Conservation (phyloP, 441 rosid species). For the Mallotus repandus region DNA sequence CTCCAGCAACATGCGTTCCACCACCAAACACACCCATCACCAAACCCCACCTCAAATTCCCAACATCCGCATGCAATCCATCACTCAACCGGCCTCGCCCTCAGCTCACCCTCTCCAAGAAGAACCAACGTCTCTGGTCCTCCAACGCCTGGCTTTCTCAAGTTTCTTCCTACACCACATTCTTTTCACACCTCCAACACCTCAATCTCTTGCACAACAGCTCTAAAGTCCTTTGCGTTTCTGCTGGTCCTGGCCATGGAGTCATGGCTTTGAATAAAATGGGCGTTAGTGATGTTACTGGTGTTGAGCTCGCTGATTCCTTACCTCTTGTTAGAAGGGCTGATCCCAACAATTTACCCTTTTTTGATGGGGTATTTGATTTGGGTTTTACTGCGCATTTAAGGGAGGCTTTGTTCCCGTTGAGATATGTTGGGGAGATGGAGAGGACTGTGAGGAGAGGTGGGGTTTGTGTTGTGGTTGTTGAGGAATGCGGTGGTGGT, state of each 20-base stretch:
- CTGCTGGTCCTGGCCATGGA: conserved; percentile 87
- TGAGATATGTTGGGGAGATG: conserved; percentile 63
- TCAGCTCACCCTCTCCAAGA: conserved; percentile 52
- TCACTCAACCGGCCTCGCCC: conserved; percentile 38
- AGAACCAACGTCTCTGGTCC: conserved; percentile 71
- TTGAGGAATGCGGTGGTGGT: conserved; percentile 49
- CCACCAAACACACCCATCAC: conserved; percentile 39
- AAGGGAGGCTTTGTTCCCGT: conserved; percentile 61
- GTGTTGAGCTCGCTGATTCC: conserved; percentile 78
- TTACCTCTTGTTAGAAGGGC: conserved; percentile 69
- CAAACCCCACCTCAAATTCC: conserved; percentile 62
- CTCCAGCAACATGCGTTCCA: conserved; percentile 65
- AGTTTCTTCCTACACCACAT: conserved; percentile 46
- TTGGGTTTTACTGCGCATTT: conserved; percentile 60
- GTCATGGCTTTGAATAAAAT: conserved; percentile 63
- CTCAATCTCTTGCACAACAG: conserved; percentile 50
- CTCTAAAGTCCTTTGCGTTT: conserved; percentile 72
- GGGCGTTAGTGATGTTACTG: conserved; percentile 65
- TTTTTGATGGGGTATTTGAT: conserved; percentile 70
- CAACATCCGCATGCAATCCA: conserved; percentile 74
- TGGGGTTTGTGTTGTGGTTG: conserved; percentile 58
- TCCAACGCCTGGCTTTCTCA: conserved; percentile 56
- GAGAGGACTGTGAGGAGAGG: conserved; percentile 74
- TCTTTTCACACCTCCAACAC: conserved; percentile 45
- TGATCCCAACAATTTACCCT: conserved; percentile 79